These are phyloP conservation scores for Tripterygium wilfordii DNA, from an alignment of 177 flowering plant genomes.

Conservation along the genomic window DNA sequence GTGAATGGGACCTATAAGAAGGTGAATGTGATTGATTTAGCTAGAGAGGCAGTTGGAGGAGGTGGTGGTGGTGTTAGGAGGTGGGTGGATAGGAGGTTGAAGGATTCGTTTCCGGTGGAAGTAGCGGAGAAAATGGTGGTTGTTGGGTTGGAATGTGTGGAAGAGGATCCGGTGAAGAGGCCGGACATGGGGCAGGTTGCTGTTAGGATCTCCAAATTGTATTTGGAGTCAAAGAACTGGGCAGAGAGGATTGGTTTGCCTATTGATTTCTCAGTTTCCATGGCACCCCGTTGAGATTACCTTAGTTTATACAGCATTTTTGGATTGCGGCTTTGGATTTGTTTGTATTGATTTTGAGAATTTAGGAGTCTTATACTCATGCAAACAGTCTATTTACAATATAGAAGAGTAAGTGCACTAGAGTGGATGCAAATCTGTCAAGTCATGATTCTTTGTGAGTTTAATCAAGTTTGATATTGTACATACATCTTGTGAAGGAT, in stretches of 20 bases:
- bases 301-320: too few relatives aligned
- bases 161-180: conserved; percentile 24
- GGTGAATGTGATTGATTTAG: conserved; percentile 24
- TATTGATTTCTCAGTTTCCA: conserved; percentile 27
- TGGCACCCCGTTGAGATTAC: conserved; percentile 30
- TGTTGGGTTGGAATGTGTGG: conserved; percentile 36
- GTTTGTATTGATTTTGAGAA: too few relatives aligned
- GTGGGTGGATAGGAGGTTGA: conserved; percentile 38
- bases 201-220: conserved; percentile 23
- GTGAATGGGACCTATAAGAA: conserved; percentile 13
- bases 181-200: conserved; percentile 35
- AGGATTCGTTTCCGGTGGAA: conserved; percentile 40
- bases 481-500: too few relatives aligned
- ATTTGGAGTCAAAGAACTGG: conserved; percentile 30
- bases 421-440: too few relatives aligned
- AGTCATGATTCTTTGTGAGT: too few relatives aligned
- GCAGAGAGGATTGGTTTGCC: conserved; percentile 23
- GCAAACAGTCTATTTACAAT: too few relatives aligned
- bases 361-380: too few relatives aligned
- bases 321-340: too few relatives aligned
- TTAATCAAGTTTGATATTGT: too few relatives aligned
- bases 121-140: conserved; percentile 35
- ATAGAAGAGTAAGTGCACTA: too few relatives aligned
- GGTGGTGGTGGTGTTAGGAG: conserved; percentile 24
- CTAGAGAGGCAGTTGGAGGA: conserved; percentile 18